Evolutionary conservation across 331 rosid genomes (phyloP).

Genomic region (Malus hybrid): DNA sequence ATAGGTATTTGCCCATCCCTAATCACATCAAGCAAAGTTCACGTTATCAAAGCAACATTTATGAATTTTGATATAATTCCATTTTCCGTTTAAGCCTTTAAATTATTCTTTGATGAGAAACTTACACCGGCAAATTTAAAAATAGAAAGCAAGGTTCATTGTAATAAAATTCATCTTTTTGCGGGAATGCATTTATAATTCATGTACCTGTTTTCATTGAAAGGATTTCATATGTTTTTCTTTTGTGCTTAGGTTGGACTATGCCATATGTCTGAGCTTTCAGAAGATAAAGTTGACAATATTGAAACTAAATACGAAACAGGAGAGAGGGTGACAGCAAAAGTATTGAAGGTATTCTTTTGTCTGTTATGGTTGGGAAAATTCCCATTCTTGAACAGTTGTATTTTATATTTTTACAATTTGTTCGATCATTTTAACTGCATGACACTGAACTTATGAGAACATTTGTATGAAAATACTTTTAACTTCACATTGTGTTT

Average conservation of each 20-base stretch:
- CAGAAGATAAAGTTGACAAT: slow-evolving; percentile 49
- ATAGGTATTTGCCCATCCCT: too few species aligned
- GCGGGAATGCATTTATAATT: not conserved
- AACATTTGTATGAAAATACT: not conserved
- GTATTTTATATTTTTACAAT: not conserved
- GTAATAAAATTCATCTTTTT: too few species aligned
- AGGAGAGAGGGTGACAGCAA: slow-evolving; percentile 71
- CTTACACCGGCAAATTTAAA: not conserved
- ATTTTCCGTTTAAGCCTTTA: not conserved
- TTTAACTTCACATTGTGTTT: too few species aligned
- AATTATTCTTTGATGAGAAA: not conserved
- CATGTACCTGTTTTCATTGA: not conserved
- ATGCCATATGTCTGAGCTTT: slow-evolving; percentile 82
- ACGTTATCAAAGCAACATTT: not conserved
- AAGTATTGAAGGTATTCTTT: slow-evolving; percentile 66
- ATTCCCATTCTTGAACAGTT: not conserved
- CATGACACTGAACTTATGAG: not conserved
- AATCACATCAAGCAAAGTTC: not conserved
- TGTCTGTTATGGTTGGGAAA: not conserved
- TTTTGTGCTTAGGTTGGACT: slow-evolving; percentile 65
- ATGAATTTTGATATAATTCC: not conserved
- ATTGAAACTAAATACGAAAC: slow-evolving; percentile 54
- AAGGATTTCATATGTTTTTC: not conserved
- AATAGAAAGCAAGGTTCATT: not conserved
- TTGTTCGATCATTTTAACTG: not conserved